Base-by-base conservation (phyloP, 129 eudicot species). In the Saposhnikovia divaricata region DNA sequence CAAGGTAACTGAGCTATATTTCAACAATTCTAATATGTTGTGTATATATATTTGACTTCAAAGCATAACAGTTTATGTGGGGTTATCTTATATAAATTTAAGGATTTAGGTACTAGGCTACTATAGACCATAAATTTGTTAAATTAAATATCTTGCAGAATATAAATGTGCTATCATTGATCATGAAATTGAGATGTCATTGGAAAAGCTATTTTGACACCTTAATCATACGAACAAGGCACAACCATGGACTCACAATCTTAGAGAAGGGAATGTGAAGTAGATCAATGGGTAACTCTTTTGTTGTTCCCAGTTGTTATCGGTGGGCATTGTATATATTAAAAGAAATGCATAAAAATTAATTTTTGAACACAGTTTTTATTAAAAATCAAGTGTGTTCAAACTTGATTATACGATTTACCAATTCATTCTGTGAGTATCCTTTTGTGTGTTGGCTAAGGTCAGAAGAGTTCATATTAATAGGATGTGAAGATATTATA, bases 1-100 rank as follows among this genome's bases (percentile, higher is more conserved):
- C 96, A 91, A 91, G 98, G 98, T 91, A 85, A 66, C 18, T 28
- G 42, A 66, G 39, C 21, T 66, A 13, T 66, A 9, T 31, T n/a
- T 31, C 16, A 66, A 34, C 42, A 66, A 66, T 27, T 66, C 0
- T 15, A 66, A 23, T 12, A 10, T 15, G 5, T 23, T n/a, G 15
- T 59, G 34, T 34, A 59, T 59, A n/a, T n/a, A 59, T 28, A n/a
- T n/a, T 59, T n/a, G 9, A 57, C 65, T 57, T 57, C 65, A 59
- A 16, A 59, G 34, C 8, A 2, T 73, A 6, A n/a, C 15, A 42
- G 39, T 42, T 72, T 23, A 44, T 23, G 19, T n/a, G 55, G 68
- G 68, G 68, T 59, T 59, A 59, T 59, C 6, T 9, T 25, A n/a
- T 59, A n/a, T 59, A 7, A n/a, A 8, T 73, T 3, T 9, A 12